These are phyloP conservation scores for Thinopyrum elongatum DNA, from an alignment of 176 grass and related monocot genomes.

Conservation along the genomic window DNA sequence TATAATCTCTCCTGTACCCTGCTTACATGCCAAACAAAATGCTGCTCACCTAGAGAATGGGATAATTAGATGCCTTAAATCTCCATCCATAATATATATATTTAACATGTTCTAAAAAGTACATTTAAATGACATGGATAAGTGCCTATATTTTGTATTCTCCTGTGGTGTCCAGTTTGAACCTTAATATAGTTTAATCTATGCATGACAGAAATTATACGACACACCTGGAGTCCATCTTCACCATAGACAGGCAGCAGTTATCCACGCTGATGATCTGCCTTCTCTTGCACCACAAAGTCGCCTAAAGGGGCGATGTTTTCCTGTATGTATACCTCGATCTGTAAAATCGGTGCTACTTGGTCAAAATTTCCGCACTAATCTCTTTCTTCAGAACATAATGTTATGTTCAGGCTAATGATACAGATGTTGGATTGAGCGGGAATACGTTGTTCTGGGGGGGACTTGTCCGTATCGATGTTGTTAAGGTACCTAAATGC, in stretches of 20 bases:
- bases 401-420: slow-evolving; percentile 69
- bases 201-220: slow-evolving; percentile 68
- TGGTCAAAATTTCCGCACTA: slow-evolving; percentile 35
- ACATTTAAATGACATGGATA: not conserved
- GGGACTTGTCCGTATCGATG: slow-evolving; percentile 81
- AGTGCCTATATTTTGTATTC: not conserved
- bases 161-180: not conserved
- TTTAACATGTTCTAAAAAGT: not conserved
- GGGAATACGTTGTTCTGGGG: slow-evolving; percentile 88
- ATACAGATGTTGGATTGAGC: slow-evolving; percentile 61
- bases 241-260: slow-evolving; percentile 91
- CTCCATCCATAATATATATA: not conserved
- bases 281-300: slow-evolving; percentile 93
- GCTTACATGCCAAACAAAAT: not conserved
- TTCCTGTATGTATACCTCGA: slow-evolving; percentile 62
- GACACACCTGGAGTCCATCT: slow-evolving; percentile 99
- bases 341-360: slow-evolving; percentile 18
- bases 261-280: slow-evolving; percentile 87
- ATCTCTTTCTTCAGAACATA: slow-evolving; percentile 46
- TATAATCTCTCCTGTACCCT: not conserved
- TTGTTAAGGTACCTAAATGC: slow-evolving; percentile 59
- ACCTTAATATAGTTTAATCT: slow-evolving; percentile 17
- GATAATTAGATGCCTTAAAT: not conserved
- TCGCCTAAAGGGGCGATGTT: slow-evolving; percentile 65
- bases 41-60: not conserved